These are phyloP conservation scores for Pseudomicrostroma phylloplanum DNA, from an alignment of 1,284 basidiomycete species.

Conservation along the genomic window DNA sequence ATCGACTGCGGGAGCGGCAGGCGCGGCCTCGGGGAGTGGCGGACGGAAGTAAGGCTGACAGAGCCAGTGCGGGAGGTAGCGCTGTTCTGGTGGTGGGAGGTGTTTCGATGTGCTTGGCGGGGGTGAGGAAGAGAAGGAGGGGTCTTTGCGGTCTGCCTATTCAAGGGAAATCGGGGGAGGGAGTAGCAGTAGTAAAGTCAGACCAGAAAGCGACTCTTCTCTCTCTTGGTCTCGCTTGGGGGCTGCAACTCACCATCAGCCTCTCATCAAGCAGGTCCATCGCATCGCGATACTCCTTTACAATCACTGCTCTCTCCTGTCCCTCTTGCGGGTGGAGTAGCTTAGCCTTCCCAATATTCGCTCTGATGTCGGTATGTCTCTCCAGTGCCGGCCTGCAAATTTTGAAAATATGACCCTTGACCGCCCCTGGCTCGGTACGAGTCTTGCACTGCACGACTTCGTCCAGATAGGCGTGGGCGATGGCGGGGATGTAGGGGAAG, in stretches of 20 bases:
- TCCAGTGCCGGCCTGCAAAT: conserved; percentile 72
- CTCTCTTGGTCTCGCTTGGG: too few species aligned
- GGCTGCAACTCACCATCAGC: conserved; percentile 56
- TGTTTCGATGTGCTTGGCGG: conserved; percentile 19
- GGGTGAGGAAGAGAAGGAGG: conserved; percentile 27
- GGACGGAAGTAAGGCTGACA: conserved; percentile 78
- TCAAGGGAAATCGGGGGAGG: too few species aligned
- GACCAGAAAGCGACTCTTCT: too few species aligned
- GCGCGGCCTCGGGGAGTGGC: neutral
- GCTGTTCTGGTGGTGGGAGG: conserved; percentile 28
- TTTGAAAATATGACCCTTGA: conserved; percentile 91
- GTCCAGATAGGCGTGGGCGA: conserved; percentile 79
- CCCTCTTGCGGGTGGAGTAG: conserved; percentile 19
- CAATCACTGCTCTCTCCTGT: conserved; percentile 51
- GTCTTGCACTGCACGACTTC: conserved; percentile 72
- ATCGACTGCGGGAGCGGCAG: neutral
- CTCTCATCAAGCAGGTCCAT: conserved; percentile 62
- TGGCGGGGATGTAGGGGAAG: conserved; percentile 61
- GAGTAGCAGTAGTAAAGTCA: too few species aligned
- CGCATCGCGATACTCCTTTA: conserved; percentile 58
- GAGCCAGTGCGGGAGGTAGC: conserved; percentile 71
- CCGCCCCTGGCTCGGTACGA: conserved; percentile 65
- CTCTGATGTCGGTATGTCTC: conserved; percentile 66
- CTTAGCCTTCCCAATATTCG: conserved; percentile 58
- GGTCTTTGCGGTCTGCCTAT: too few species aligned